Conservation (phyloP, 148 eudicot genomes). For the Cornus florida region DNA sequence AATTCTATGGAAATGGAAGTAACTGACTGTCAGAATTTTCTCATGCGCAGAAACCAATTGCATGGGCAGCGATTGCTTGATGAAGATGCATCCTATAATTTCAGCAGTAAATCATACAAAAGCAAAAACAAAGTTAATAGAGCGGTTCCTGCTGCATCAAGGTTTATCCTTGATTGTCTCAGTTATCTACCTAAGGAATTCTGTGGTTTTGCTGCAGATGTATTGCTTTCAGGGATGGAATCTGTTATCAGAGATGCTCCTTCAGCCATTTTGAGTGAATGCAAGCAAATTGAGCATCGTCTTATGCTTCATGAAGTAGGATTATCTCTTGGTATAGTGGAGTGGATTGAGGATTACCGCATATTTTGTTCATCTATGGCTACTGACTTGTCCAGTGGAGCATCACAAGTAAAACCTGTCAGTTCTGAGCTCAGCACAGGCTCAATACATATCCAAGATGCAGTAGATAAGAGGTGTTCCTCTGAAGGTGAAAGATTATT, state of each 20-base stretch:
- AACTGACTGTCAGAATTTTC: slow-evolving; percentile 7
- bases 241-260: slow-evolving; percentile 62
- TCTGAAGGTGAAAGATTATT: slow-evolving; percentile 19
- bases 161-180: slow-evolving; percentile 72
- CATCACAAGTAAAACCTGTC: slow-evolving; percentile 26
- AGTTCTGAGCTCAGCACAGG: slow-evolving; percentile 23
- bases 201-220: slow-evolving; percentile 67
- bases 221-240: slow-evolving; percentile 74
- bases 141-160: slow-evolving; percentile 37
- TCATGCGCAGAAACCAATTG: slow-evolving; percentile 13
- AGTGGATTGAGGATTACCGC: slow-evolving; percentile 81
- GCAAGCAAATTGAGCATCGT: slow-evolving; percentile 56
- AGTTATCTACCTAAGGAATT: slow-evolving; percentile 72
- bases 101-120: slow-evolving; percentile 13
- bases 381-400: slow-evolving; percentile 20
- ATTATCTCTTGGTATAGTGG: slow-evolving; percentile 70
- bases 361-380: slow-evolving; percentile 37
- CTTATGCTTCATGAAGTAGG: slow-evolving; percentile 92
- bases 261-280: slow-evolving; percentile 56
- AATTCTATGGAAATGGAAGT: slow-evolving; percentile 31
- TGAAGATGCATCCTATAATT: slow-evolving; percentile 13
- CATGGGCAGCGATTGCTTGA: slow-evolving; percentile 9
- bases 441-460: slow-evolving; percentile 14
- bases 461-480: slow-evolving; percentile 14
- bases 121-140: slow-evolving; percentile 22